A percentile compares a stretch with the other conserved stretches of the same genome.
Conservation (phyloP, 2,329 filamentous ascomycete genomes). For the Cordyceps militaris region DNA sequence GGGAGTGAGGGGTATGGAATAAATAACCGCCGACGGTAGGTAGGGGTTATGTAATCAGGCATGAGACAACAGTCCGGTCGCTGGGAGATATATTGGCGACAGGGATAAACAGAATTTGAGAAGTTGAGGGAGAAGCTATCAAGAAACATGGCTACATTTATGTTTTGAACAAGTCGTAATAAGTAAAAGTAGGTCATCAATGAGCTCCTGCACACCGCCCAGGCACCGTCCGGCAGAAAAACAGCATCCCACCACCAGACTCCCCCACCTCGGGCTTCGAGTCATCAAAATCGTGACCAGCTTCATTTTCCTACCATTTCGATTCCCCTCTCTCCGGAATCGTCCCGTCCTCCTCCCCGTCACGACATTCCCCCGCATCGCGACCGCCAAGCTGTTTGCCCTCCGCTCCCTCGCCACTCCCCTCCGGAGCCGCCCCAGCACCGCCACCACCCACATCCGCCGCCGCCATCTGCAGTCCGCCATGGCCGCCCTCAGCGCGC, state of each 20-base stretch:
- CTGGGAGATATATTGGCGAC: too few species aligned
- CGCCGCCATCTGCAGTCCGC: constrained; percentile 27
- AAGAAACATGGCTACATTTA: too few species aligned
- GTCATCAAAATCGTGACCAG: neutral
- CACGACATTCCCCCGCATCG: neutral
- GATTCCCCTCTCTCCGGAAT: neutral
- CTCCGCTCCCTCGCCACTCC: constrained; percentile 32
- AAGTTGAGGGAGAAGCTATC: too few species aligned
- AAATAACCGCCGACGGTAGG: too few species aligned
- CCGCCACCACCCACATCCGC: constrained; percentile 20
- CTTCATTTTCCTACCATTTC: neutral
- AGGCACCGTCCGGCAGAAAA: constrained; percentile 11
- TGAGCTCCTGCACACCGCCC: constrained; percentile 11
- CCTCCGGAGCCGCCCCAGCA: constrained; percentile 24
- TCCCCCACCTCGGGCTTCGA: constrained; percentile 9
- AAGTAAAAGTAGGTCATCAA: too few species aligned
- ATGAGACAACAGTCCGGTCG: too few species aligned
- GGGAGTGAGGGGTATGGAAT: too few species aligned
- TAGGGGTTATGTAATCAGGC: too few species aligned
- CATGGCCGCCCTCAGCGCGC: constrained; percentile 60
- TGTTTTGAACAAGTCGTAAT: too few species aligned
- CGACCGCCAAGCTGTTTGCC: constrained; percentile 36
- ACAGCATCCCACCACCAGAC: constrained; percentile 6
- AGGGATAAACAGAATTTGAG: too few species aligned
- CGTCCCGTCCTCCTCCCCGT: neutral